A percentile compares a stretch with the other conserved stretches of the same genome.
phyloP scores from a whole-genome alignment of 177 flowering plant species.

The Vitis hybrid region DNA sequence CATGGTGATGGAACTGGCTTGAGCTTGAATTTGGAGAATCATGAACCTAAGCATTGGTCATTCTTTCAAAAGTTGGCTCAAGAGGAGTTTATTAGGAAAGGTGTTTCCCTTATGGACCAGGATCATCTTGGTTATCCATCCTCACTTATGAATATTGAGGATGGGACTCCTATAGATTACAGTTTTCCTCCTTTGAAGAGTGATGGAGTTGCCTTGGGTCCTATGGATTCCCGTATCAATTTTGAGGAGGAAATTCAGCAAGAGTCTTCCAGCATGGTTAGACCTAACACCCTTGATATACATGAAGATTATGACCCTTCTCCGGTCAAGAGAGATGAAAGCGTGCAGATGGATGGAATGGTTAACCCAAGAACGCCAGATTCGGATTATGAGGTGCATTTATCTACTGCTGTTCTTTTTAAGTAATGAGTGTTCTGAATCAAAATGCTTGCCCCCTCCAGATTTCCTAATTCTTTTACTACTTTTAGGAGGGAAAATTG shows the following conservation, averaged over 20 bases:
- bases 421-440: background rate
- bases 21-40: slow-evolving; percentile 66
- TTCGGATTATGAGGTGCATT: slow-evolving; percentile 53
- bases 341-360: slow-evolving; percentile 33
- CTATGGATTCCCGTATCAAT: slow-evolving; percentile 26
- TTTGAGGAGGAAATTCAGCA: slow-evolving; percentile 31
- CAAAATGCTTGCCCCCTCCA: background rate
- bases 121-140: slow-evolving; percentile 51
- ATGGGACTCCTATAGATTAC: slow-evolving; percentile 32
- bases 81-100: slow-evolving; percentile 45
- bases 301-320: slow-evolving; percentile 32
- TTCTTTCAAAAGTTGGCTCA: slow-evolving; percentile 67
- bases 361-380: slow-evolving; percentile 30
- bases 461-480: slow-evolving; percentile 11
- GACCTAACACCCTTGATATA: slow-evolving; percentile 20
- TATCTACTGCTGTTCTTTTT: background rate
- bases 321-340: slow-evolving; percentile 32
- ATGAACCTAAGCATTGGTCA: slow-evolving; percentile 74
- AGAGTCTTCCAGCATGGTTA: slow-evolving; percentile 26
- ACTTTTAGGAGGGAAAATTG: slow-evolving; percentile 42
- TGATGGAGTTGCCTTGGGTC: slow-evolving; percentile 29
- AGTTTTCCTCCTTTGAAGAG: slow-evolving; percentile 30
- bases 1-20: slow-evolving; percentile 53
- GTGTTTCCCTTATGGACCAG: slow-evolving; percentile 74
- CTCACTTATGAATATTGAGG: slow-evolving; percentile 35